Conservation (phyloP, 495 filamentous ascomycete genomes). For the Xanthoparmelia taractica region DNA sequence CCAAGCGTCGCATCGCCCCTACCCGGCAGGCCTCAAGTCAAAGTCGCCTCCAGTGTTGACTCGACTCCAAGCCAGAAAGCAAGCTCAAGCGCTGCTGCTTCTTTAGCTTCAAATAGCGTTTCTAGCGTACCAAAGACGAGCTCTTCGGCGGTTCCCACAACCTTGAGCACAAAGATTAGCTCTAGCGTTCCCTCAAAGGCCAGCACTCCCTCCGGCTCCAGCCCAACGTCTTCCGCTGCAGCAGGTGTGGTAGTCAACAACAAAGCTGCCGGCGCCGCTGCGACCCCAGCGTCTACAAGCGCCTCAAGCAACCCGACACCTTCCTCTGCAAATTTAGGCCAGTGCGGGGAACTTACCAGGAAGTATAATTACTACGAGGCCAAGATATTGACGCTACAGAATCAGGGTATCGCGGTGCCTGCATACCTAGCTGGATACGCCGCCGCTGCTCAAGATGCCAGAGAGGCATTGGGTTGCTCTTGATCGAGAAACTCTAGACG, state of each 20-base stretch:
- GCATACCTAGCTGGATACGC: conserved; percentile 1
- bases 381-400: neutral
- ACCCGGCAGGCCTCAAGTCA: too few species aligned
- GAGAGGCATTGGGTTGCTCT: neutral
- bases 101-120: neutral
- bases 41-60: neutral
- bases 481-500: neutral
- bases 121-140: neutral
- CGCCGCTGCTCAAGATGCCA: neutral
- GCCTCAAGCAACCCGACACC: neutral
- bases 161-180: neutral
- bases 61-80: neutral
- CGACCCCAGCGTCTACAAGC: neutral
- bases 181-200: neutral
- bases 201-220: too few species aligned
- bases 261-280: neutral
- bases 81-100: neutral
- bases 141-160: neutral
- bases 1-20: neutral
- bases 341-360: neutral
- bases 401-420: neutral
- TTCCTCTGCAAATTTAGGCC: neutral
- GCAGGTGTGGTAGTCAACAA: neutral
- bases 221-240: neutral
- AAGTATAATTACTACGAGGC: conserved; percentile 1